Evolutionary conservation across 768 basidiomycete genomes (phyloP).

Genomic region (Trametopsis cervina): DNA sequence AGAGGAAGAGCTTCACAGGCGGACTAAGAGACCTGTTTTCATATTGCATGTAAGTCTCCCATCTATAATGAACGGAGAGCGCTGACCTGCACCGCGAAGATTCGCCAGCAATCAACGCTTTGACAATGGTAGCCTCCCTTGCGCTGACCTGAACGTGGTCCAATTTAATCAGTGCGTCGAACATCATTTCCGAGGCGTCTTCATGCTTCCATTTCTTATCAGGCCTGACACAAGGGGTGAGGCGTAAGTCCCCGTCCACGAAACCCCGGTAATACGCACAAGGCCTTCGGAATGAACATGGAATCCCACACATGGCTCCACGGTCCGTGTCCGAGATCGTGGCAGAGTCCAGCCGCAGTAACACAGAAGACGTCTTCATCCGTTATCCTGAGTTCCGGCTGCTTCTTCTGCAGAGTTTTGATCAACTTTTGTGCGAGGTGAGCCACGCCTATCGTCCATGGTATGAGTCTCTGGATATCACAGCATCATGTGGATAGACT

Average conservation of each 20-base stretch:
- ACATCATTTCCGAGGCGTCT: slow-evolving; percentile 77
- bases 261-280: slow-evolving; percentile 45
- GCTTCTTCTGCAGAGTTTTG: slow-evolving; percentile 45
- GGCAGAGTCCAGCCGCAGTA: slow-evolving; percentile 74
- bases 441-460: slow-evolving; percentile 51
- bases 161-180: slow-evolving; percentile 54
- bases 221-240: too few relatives aligned
- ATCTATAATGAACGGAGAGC: not conserved
- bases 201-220: slow-evolving; percentile 64
- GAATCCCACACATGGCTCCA: slow-evolving; percentile 85
- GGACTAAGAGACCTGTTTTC: slow-evolving; percentile 1
- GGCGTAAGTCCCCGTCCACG: not conserved
- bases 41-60: not conserved
- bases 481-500: slow-evolving; percentile 11
- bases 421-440: slow-evolving; percentile 64
- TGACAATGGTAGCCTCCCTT: slow-evolving; percentile 55
- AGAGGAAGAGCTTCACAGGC: slow-evolving; percentile 62
- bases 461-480: slow-evolving; percentile 2
- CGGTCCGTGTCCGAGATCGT: slow-evolving; percentile 82
- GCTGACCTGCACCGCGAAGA: slow-evolving; percentile 43
- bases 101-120: slow-evolving; percentile 73
- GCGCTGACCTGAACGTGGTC: slow-evolving; percentile 41
- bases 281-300: slow-evolving; percentile 57
- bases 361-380: slow-evolving; percentile 71
- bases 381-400: slow-evolving; percentile 59